Conservation (phyloP, 805 yeast species). For the Yarrowia deformans region DNA sequence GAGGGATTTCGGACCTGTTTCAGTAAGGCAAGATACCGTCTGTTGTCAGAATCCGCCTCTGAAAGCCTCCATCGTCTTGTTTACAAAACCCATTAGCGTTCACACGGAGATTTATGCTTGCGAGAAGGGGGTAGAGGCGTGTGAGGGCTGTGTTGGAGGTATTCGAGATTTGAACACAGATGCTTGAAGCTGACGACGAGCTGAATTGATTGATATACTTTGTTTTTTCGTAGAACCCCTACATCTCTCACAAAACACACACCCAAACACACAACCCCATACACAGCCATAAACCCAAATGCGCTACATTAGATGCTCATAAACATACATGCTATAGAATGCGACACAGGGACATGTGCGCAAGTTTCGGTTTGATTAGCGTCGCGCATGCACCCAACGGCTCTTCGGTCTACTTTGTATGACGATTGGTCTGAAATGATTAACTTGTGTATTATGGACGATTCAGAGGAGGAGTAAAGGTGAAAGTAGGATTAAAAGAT, state of each 20-base stretch:
- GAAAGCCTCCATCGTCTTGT: background rate
- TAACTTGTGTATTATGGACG: background rate
- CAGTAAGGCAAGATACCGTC: background rate
- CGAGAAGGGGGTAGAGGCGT: background rate
- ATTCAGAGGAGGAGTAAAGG: background rate
- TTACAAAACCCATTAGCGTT: background rate
- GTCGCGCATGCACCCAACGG: constrained; percentile 5
- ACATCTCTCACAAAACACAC: background rate
- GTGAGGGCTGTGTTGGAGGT: background rate
- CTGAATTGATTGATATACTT: background rate
- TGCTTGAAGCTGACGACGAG: background rate
- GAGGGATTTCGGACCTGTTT: background rate
- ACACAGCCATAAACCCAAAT: constrained; percentile 13
- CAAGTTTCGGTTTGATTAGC: constrained; percentile 21
- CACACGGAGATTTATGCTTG: background rate
- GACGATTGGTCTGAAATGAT: background rate
- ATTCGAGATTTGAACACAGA: background rate
- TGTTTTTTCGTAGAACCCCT: background rate
- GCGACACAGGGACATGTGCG: constrained; percentile 4
- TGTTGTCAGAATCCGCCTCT: background rate
- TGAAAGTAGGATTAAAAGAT: too few species aligned
- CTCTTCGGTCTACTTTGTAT: background rate
- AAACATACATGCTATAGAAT: constrained; percentile 17
- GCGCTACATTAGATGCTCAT: constrained; percentile 1
- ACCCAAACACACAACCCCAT: background rate